These are phyloP conservation scores for Acanthamoeba castellanii DNA, from an alignment of 208 protist genomes.

Conservation along the genomic window DNA sequence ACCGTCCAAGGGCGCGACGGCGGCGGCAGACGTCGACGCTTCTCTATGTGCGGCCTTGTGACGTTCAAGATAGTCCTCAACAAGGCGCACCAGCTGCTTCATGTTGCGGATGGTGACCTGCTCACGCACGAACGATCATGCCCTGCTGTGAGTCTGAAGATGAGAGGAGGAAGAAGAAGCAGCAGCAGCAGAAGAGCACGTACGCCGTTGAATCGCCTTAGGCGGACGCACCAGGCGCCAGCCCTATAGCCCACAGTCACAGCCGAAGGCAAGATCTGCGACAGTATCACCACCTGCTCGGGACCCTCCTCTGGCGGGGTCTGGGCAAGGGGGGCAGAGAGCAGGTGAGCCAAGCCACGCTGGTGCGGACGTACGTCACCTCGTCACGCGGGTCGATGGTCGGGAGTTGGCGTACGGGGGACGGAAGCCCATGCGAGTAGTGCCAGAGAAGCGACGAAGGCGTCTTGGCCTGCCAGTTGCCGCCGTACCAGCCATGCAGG, in stretches of 20 bases:
- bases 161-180: too few species aligned
- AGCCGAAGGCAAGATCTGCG: constrained; percentile 67
- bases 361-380: too few species aligned
- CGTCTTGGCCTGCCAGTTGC: not conserved
- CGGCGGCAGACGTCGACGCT: not conserved
- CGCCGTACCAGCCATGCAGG: constrained; percentile 46
- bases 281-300: constrained; percentile 74
- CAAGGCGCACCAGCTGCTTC: constrained; percentile 37
- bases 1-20: not conserved
- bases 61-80: not conserved
- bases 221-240: constrained; percentile 29
- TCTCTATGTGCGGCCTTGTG: constrained; percentile 9
- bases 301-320: not conserved
- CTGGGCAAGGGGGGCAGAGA: not conserved
- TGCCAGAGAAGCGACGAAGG: constrained; percentile 19
- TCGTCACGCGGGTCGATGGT: constrained; percentile 14
- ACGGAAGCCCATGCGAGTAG: not conserved
- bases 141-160: too few species aligned
- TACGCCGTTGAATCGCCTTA: constrained; percentile 49
- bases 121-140: too few species aligned
- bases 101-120: constrained; percentile 41
- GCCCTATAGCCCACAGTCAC: constrained; percentile 76
- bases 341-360: too few species aligned
- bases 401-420: not conserved
- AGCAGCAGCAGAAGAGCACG: not conserved